Percentiles rank a stretch among this genome's conserved stretches.
Evolutionary conservation across 2,329 filamentous ascomycete species (phyloP).

Genomic region (Talaromyces sp.): DNA sequence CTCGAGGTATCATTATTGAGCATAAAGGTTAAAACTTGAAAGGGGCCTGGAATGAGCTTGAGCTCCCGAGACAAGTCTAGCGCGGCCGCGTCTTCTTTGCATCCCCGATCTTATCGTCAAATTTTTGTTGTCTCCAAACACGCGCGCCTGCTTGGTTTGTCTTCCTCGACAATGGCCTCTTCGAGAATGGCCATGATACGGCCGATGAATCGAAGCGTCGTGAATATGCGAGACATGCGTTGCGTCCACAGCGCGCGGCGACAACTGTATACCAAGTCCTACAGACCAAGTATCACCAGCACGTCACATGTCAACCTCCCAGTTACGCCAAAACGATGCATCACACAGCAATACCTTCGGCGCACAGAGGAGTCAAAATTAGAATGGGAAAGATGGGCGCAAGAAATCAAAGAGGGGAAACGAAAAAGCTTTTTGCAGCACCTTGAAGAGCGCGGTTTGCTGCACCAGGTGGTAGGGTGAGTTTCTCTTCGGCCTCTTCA

Average conservation of each 20-base stretch:
- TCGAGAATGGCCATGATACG: not conserved
- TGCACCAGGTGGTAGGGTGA: conserved; percentile 43
- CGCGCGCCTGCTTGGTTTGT: not conserved
- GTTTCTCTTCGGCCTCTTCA: not conserved
- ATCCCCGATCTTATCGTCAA: not conserved
- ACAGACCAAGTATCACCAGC: not conserved
- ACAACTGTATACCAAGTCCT: not conserved
- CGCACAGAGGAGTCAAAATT: conserved; percentile 34
- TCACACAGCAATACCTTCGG: conserved; percentile 31
- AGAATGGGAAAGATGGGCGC: conserved; percentile 35
- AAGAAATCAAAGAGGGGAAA: conserved; percentile 39
- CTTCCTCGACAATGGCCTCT: not conserved
- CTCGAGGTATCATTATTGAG: too few species aligned
- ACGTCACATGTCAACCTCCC: not conserved
- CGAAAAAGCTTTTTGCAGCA: conserved; percentile 39
- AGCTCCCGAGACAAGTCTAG: not conserved
- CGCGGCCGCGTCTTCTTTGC: not conserved
- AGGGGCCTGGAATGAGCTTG: too few species aligned
- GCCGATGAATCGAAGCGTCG: not conserved
- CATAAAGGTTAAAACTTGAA: too few species aligned
- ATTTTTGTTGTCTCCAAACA: not conserved
- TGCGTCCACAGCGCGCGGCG: not conserved
- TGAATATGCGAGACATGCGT: not conserved
- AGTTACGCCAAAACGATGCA: conserved; percentile 27
- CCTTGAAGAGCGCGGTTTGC: conserved; percentile 41